Percentiles rank a stretch among this genome's conserved stretches.
Evolutionary conservation across 2,329 filamentous ascomycete genomes (phyloP).

Genomic region (Metarhizium sp.): DNA sequence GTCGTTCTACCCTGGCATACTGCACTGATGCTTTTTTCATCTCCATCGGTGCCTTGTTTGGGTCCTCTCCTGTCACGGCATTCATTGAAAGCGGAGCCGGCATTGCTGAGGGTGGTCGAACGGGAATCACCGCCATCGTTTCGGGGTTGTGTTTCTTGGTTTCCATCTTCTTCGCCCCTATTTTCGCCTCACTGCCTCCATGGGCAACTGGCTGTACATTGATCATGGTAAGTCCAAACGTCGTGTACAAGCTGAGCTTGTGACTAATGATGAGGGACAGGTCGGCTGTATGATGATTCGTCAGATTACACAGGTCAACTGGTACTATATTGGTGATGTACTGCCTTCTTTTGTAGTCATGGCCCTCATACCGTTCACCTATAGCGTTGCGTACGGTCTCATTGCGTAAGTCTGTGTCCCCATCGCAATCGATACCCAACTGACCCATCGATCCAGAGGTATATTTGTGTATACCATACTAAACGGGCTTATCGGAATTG

Average conservation of each 20-base stretch:
- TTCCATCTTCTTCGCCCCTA: conserved; percentile 65
- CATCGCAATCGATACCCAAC: background rate
- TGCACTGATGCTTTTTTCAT: conserved; percentile 63
- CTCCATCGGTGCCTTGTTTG: conserved; percentile 60
- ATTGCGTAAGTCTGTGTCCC: conserved; percentile 48
- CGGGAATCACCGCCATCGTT: conserved; percentile 61
- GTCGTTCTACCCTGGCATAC: conserved; percentile 73
- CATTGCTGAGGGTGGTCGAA: conserved; percentile 65
- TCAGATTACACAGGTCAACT: conserved; percentile 66
- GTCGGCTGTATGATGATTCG: conserved; percentile 73
- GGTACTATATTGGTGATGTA: conserved; percentile 66
- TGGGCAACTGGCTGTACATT: conserved; percentile 71
- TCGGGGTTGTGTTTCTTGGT: conserved; percentile 62
- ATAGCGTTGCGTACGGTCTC: conserved; percentile 69
- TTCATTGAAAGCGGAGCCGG: conserved; percentile 70
- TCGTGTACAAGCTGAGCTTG: background rate
- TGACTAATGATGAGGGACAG: conserved; percentile 19
- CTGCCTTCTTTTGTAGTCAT: conserved; percentile 69
- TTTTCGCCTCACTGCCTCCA: conserved; percentile 67
- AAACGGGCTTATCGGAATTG: conserved; percentile 36
- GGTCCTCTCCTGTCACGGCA: conserved; percentile 61
- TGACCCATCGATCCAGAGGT: conserved; percentile 24
- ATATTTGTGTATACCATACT: conserved; percentile 45
- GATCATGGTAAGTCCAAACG: conserved; percentile 42
- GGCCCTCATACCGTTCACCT: conserved; percentile 68